Percentiles rank a stretch among this genome's conserved stretches.
Conservation (phyloP, 139 green algal species). For the Chlamydomonas eustigma region DNA sequence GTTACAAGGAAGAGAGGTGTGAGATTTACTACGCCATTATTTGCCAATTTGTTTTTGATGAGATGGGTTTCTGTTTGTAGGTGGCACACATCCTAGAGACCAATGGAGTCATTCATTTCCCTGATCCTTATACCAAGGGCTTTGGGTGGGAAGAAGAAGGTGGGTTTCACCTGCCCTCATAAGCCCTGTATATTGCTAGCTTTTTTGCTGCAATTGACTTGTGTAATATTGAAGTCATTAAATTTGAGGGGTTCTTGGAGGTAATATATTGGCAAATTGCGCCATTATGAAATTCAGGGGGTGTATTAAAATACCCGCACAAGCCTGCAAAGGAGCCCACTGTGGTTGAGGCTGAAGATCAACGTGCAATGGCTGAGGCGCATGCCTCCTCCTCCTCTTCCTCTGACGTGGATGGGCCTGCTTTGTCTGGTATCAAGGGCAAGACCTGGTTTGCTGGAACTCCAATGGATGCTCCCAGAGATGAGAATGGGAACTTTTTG, state of each 20-base stretch:
- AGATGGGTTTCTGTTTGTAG: conserved; percentile 12
- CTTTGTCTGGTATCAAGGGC: background rate
- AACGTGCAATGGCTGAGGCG: background rate
- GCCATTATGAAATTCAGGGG: no score
- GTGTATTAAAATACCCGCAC: conserved; percentile 3
- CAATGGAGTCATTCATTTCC: conserved; percentile 54
- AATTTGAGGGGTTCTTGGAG: background rate
- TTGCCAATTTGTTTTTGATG: background rate
- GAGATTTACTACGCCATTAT: background rate
- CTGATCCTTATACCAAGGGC: conserved; percentile 33
- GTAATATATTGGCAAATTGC: no score
- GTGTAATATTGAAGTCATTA: background rate
- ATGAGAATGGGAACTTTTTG: conserved; percentile 27
- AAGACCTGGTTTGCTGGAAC: conserved; percentile 32
- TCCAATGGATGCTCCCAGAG: conserved; percentile 25
- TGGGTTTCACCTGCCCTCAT: no score
- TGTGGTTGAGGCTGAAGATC: background rate
- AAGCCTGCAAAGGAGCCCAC: conserved; percentile 6
- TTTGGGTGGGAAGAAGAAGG: conserved; percentile 38
- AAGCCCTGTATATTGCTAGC: no score
- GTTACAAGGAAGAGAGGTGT: conserved; percentile 2
- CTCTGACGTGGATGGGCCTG: background rate
- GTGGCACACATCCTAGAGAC: conserved; percentile 46
- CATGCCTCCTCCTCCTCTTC: background rate
- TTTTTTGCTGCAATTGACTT: background rate